Conservation (phyloP, 148 eudicot genomes). For the Bassia scoparia region DNA sequence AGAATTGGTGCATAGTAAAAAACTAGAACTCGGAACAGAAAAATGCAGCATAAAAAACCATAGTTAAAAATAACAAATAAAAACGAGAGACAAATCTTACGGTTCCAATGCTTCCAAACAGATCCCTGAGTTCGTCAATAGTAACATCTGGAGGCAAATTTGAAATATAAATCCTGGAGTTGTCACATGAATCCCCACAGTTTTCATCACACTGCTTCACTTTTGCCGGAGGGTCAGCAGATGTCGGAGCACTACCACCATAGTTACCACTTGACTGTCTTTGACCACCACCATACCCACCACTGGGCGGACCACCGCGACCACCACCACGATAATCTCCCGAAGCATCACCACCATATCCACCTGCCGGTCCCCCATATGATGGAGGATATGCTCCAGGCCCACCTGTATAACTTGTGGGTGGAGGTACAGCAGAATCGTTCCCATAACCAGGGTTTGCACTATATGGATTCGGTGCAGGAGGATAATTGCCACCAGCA, state of each 20-base stretch:
- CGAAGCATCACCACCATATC: constrained; percentile 55
- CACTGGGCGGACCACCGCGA: constrained; percentile 44
- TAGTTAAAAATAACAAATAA: neutral
- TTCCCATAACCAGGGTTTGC: constrained; percentile 56
- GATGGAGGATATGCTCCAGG: constrained; percentile 74
- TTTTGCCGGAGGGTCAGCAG: constrained; percentile 52
- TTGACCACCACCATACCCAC: constrained; percentile 62
- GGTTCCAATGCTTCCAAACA: constrained; percentile 95
- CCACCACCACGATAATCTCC: constrained; percentile 50
- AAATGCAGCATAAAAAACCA: neutral
- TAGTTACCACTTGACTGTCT: constrained; percentile 43
- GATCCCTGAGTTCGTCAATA: constrained; percentile 68
- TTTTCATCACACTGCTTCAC: constrained; percentile 93
- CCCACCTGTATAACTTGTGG: constrained; percentile 72
- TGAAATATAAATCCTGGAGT: constrained; percentile 83
- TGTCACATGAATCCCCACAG: constrained; percentile 83
- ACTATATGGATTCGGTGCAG: constrained; percentile 46
- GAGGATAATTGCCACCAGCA: constrained; percentile 47
- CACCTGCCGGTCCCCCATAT: constrained; percentile 50
- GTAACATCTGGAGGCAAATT: constrained; percentile 92
- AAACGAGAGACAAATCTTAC: constrained; percentile 37
- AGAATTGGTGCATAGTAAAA: neutral
- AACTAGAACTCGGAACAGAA: neutral
- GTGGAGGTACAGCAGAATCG: constrained; percentile 82
- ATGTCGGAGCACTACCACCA: constrained; percentile 51